These are phyloP conservation scores for Komagataella ulmi DNA, from an alignment of 805 yeast genomes.

Conservation along the genomic window DNA sequence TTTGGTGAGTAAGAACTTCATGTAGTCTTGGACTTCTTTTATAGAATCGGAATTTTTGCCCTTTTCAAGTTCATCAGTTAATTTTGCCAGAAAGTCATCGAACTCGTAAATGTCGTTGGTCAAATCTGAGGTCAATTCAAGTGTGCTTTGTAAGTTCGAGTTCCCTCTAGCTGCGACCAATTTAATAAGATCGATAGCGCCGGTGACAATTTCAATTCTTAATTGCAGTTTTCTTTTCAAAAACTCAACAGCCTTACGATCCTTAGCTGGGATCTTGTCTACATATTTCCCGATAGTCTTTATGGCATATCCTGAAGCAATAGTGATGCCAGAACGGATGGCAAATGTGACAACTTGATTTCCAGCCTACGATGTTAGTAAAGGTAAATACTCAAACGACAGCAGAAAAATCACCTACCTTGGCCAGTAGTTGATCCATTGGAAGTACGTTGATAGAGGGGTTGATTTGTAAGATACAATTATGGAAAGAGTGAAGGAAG, in stretches of 20 bases:
- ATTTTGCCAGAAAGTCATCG: constrained; percentile 29
- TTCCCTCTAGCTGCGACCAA: constrained; percentile 30
- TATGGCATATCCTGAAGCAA: constrained; percentile 65
- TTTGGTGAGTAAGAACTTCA: constrained; percentile 17
- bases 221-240: constrained; percentile 33
- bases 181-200: constrained; percentile 56
- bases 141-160: constrained; percentile 39
- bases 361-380: constrained; percentile 34
- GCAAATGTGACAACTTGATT: constrained; percentile 74
- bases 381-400: neutral
- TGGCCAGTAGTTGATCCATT: neutral
- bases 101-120: constrained; percentile 45
- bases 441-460: neutral
- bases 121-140: constrained; percentile 39
- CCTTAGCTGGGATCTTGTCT: constrained; percentile 39
- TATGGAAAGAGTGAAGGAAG: neutral
- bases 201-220: constrained; percentile 46
- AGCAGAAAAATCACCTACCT: neutral
- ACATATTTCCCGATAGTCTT: constrained; percentile 46
- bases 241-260: constrained; percentile 27
- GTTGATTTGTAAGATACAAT: too few species aligned
- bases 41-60: constrained; percentile 7
- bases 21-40: constrained; percentile 16
- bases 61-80: constrained; percentile 17
- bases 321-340: constrained; percentile 41